Conservation (phyloP, 108 stramenopile genomes). For the Conticribra guillardii region DNA sequence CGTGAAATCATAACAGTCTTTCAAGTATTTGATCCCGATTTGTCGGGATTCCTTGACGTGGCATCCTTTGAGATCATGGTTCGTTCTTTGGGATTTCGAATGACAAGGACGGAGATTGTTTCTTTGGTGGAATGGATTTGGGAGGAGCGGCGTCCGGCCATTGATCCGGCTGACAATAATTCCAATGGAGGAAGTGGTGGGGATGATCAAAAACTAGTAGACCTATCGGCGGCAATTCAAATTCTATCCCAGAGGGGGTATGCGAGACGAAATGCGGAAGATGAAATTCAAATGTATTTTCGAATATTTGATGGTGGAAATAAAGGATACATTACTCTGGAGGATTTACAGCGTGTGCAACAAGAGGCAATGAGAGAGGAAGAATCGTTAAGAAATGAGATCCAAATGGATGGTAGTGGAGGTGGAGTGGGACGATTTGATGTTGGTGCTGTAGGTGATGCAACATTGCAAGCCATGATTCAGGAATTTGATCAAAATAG, state of each 20-base stretch:
- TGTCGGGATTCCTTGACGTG: slow-evolving; percentile 21
- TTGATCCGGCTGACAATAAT: not conserved
- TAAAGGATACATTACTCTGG: slow-evolving; percentile 38
- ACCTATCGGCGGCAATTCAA: slow-evolving; percentile 16
- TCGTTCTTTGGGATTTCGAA: slow-evolving; percentile 32
- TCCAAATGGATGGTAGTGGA: not conserved
- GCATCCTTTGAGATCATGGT: slow-evolving; percentile 22
- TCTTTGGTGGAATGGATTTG: slow-evolving; percentile 3
- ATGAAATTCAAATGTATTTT: slow-evolving; percentile 37
- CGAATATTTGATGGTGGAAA: slow-evolving; percentile 21
- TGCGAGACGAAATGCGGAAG: slow-evolving; percentile 19
- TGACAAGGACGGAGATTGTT: slow-evolving; percentile 3
- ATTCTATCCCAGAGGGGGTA: slow-evolving; percentile 25
- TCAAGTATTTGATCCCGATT: slow-evolving; percentile 32
- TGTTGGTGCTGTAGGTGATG: slow-evolving; percentile 8
- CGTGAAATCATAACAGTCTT: slow-evolving; percentile 27
- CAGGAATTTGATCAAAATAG: slow-evolving; percentile 31
- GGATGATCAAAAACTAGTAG: slow-evolving; percentile 6
- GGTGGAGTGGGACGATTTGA: not conserved
- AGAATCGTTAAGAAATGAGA: slow-evolving; percentile 3
- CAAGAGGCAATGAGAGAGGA: slow-evolving; percentile 1
- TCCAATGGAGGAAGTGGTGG: not conserved
- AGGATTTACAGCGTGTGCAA: slow-evolving; percentile 32
- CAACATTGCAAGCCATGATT: slow-evolving; percentile 27
- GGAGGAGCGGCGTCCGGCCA: slow-evolving; percentile 22